Evolutionary conservation across 2,329 filamentous ascomycete genomes (phyloP).

Genomic region (Trichoderma semiorbis): DNA sequence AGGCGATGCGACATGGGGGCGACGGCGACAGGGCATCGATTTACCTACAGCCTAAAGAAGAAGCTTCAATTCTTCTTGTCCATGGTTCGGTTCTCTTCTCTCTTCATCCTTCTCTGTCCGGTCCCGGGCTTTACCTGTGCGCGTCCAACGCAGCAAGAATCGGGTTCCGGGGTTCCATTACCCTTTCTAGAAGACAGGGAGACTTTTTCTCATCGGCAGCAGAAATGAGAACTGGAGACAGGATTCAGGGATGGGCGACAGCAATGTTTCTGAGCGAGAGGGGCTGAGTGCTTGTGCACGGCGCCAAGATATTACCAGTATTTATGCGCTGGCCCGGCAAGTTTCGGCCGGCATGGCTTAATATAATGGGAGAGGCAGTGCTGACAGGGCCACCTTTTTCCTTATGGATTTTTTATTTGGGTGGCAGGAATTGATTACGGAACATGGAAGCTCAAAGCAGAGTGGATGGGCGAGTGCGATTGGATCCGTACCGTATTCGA

Average conservation of each 20-base stretch:
- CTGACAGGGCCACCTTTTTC: conserved; percentile 9
- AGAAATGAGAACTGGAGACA: conserved; percentile 4
- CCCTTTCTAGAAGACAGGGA: conserved; percentile 7
- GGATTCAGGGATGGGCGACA: conserved; percentile 4
- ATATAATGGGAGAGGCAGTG: conserved; percentile 11
- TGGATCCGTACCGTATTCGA: conserved; percentile 4
- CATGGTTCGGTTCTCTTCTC: background rate
- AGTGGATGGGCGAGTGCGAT: background rate
- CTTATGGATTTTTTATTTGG: background rate
- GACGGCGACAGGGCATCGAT: background rate
- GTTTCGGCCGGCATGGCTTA: conserved; percentile 9
- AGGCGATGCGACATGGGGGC: conserved; percentile 1
- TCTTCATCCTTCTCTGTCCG: background rate
- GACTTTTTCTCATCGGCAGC: background rate
- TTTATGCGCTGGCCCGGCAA: conserved; percentile 13
- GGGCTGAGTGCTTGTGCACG: conserved; percentile 12
- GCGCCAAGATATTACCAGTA: conserved; percentile 9
- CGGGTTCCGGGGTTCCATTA: background rate
- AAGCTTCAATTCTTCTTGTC: conserved; percentile 1
- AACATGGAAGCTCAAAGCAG: background rate
- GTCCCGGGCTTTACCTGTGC: background rate
- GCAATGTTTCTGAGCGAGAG: background rate
- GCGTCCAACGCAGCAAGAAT: background rate
- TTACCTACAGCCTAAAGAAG: conserved; percentile 1
- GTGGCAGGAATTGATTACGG: background rate